These are phyloP conservation scores for Blastocystis sp. DNA, from an alignment of 352 stramenopile species.

Conservation along the genomic window DNA sequence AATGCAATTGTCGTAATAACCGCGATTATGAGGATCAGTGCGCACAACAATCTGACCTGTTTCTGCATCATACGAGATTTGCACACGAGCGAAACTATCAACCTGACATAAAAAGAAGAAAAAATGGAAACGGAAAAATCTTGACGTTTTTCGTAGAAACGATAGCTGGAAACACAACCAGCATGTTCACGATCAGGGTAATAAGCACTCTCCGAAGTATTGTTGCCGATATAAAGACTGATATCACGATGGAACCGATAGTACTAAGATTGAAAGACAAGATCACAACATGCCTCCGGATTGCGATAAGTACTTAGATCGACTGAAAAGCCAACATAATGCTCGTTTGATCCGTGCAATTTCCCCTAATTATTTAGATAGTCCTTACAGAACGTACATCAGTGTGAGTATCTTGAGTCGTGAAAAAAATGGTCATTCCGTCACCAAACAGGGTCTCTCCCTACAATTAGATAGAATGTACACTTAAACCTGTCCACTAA, in stretches of 20 bases:
- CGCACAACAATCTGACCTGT: not conserved
- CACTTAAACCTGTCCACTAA: conserved; percentile 66
- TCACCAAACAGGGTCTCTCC: conserved; percentile 70
- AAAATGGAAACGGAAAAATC: conserved; percentile 65
- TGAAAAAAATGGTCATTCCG: conserved; percentile 70
- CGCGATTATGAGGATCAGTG: conserved; percentile 62
- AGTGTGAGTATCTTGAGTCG: conserved; percentile 36
- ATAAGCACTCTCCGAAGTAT: not conserved
- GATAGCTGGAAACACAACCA: conserved; percentile 58
- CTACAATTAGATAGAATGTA: not conserved
- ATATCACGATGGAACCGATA: conserved; percentile 58
- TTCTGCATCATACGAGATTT: conserved; percentile 53
- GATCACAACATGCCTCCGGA: conserved; percentile 65
- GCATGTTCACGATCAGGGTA: conserved; percentile 8
- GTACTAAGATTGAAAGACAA: not conserved
- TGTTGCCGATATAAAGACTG: conserved; percentile 22
- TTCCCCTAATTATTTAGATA: conserved; percentile 8
- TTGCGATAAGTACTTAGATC: conserved; percentile 73
- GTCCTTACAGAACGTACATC: not conserved
- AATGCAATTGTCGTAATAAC: conserved; percentile 65
- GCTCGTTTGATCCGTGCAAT: conserved; percentile 65
- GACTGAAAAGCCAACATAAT: conserved; percentile 69
- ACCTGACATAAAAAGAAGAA: not conserved
- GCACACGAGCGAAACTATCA: conserved; percentile 45
- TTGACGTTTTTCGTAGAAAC: conserved; percentile 66